phyloP scores from a whole-genome alignment of 2,329 filamentous ascomycete genomes.

The Colletotrichum sp. region DNA sequence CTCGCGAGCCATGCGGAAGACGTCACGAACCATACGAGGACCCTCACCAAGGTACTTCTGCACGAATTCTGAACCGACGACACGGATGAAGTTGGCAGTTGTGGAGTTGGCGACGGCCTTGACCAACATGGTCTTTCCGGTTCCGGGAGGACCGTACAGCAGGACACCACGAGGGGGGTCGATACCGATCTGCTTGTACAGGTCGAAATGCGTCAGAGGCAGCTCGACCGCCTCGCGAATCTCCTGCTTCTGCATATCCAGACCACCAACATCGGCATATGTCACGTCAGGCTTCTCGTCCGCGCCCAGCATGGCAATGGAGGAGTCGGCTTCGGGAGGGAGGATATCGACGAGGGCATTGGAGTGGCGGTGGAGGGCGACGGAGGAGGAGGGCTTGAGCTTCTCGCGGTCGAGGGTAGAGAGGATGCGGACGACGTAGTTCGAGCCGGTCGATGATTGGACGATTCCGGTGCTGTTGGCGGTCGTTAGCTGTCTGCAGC shows the following conservation, averaged over 20 bases:
- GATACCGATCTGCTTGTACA: conserved; percentile 99
- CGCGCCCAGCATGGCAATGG: conserved; percentile 95
- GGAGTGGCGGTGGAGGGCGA: conserved; percentile 96
- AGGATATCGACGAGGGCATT: conserved; percentile 98
- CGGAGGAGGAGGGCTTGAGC: conserved; percentile 96
- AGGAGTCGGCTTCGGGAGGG: conserved; percentile 97
- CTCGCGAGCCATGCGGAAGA: conserved; percentile 98
- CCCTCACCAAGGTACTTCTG: conserved; percentile 94
- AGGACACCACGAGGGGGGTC: conserved; percentile 96
- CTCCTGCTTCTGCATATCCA: conserved; percentile 99
- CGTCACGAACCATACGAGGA: conserved; percentile 97
- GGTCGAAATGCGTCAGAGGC: conserved; percentile 94
- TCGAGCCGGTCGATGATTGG: conserved; percentile 96
- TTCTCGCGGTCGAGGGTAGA: conserved; percentile 98
- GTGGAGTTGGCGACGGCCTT: conserved; percentile 94
- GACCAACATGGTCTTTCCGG: conserved; percentile 87
- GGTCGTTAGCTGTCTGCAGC: not conserved
- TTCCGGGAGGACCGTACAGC: conserved; percentile 72
- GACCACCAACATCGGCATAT: conserved; percentile 94
- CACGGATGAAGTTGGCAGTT: conserved; percentile 90
- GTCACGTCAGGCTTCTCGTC: conserved; percentile 99
- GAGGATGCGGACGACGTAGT: conserved; percentile 98
- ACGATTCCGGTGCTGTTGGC: conserved; percentile 89
- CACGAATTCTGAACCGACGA: conserved; percentile 91
- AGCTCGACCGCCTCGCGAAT: conserved; percentile 97